Evolutionary conservation across 1,284 basidiomycete genomes (phyloP).

Genomic region (Rhodotorula mucilaginosa): DNA sequence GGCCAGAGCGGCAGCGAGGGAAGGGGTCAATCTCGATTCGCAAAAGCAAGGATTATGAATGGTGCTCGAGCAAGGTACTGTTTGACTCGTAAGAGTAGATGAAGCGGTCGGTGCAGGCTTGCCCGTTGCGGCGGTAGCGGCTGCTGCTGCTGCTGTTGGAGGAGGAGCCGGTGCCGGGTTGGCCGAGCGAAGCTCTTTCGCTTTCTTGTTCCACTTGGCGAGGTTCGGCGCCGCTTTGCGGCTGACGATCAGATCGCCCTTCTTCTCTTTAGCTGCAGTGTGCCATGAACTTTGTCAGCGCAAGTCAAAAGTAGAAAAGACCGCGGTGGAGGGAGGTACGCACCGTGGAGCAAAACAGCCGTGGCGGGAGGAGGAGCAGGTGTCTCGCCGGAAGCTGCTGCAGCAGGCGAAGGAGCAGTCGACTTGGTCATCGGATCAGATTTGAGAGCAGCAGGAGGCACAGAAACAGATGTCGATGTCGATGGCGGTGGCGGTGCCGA

Average conservation of each 20-base stretch:
- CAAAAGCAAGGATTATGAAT: not conserved
- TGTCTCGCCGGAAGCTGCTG: not conserved
- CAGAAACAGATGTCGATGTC: not conserved
- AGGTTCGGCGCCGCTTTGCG: slow-evolving; percentile 89
- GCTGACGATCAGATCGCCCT: slow-evolving; percentile 76
- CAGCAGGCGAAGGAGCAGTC: not conserved
- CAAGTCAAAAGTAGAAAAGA: no score
- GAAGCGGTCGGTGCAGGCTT: not conserved
- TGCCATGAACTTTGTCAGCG: not conserved
- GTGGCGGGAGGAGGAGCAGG: slow-evolving; percentile 1
- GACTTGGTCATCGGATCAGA: not conserved
- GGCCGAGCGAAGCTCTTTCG: slow-evolving; percentile 65
- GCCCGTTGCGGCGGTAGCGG: not conserved
- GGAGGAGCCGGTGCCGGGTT: not conserved
- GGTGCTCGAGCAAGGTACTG: slow-evolving; percentile 11
- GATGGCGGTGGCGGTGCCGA: not conserved
- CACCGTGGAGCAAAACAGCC: slow-evolving; percentile 20
- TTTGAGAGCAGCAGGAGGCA: not conserved
- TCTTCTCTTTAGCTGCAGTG: slow-evolving; percentile 54
- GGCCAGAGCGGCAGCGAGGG: not conserved
- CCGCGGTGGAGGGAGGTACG: not conserved
- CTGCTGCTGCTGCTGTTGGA: not conserved
- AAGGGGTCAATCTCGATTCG: slow-evolving; percentile 1
- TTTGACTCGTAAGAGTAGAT: slow-evolving; percentile 1
- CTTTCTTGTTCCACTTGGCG: slow-evolving; percentile 90